Evolutionary conservation across 805 yeast genomes (phyloP).

Genomic region (Yamadazyma ubonensis): DNA sequence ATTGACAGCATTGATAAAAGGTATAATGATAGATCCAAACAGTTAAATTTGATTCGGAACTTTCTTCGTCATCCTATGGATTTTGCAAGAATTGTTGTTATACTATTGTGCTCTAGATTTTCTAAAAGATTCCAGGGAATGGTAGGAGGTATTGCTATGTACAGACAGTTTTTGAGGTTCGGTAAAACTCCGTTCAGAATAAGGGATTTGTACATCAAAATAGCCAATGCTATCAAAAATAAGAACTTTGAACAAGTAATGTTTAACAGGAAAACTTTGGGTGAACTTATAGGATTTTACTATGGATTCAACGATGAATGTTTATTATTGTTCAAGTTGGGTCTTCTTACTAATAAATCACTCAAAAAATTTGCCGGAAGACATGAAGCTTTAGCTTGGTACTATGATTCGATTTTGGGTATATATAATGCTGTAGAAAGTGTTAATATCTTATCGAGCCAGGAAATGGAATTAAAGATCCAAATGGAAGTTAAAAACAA

Average conservation of each 20-base stretch:
- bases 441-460: conserved; percentile 41
- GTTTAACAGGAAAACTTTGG: conserved; percentile 46
- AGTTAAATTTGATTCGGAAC: conserved; percentile 32
- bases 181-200: conserved; percentile 68
- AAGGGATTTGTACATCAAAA: conserved; percentile 32
- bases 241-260: conserved; percentile 9
- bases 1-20: conserved; percentile 28
- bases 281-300: conserved; percentile 55
- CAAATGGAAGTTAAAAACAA: conserved; percentile 61
- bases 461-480: conserved; percentile 53
- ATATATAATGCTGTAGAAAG: conserved; percentile 50
- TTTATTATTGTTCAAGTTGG: conserved; percentile 53
- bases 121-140: conserved; percentile 42
- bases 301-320: conserved; percentile 68
- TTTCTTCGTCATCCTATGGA: conserved; percentile 37
- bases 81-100: conserved; percentile 33
- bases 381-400: conserved; percentile 72
- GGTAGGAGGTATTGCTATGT: conserved; percentile 49
- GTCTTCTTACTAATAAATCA: conserved; percentile 40
- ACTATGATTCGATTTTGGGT: conserved; percentile 58
- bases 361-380: conserved; percentile 41
- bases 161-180: conserved; percentile 67
- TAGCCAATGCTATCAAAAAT: conserved; percentile 18
- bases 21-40: conserved; percentile 32
- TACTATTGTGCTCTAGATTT: conserved; percentile 40